Conservation (phyloP, 805 yeast species). For the Candida cerambycidarum region DNA sequence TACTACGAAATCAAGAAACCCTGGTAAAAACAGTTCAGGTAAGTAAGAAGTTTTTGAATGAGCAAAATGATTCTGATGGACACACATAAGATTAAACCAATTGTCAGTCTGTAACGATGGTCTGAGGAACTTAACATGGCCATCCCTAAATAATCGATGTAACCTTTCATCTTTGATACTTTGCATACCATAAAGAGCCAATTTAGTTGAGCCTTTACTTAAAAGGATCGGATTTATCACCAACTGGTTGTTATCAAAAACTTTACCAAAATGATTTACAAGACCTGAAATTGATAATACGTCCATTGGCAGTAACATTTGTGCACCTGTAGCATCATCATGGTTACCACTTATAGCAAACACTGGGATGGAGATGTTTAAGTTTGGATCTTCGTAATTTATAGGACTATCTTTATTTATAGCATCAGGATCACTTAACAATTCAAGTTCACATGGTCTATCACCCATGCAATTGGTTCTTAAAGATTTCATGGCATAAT, state of each 20-base stretch:
- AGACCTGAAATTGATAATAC: slow-evolving; percentile 77
- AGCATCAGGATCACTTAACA: slow-evolving; percentile 73
- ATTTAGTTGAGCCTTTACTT: slow-evolving; percentile 76
- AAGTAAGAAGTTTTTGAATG: slow-evolving; percentile 79
- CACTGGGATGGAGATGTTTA: slow-evolving; percentile 85
- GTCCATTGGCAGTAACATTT: slow-evolving; percentile 82
- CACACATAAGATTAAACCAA: slow-evolving; percentile 84
- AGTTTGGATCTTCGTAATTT: slow-evolving; percentile 87
- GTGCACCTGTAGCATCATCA: slow-evolving; percentile 92
- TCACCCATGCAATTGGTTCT: slow-evolving; percentile 79
- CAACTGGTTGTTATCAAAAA: slow-evolving; percentile 71
- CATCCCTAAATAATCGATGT: slow-evolving; percentile 76
- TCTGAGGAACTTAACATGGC: slow-evolving; percentile 72
- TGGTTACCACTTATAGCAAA: slow-evolving; percentile 95
- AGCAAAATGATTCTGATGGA: slow-evolving; percentile 88
- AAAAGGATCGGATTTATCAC: slow-evolving; percentile 73
- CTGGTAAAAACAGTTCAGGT: slow-evolving; percentile 83
- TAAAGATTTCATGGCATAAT: slow-evolving; percentile 73
- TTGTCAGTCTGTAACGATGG: slow-evolving; percentile 58
- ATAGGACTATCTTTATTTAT: slow-evolving; percentile 67
- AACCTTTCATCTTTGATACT: slow-evolving; percentile 88
- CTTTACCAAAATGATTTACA: slow-evolving; percentile 86
- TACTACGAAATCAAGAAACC: slow-evolving; percentile 74
- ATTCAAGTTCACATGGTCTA: slow-evolving; percentile 79
- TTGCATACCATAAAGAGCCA: slow-evolving; percentile 87